Percentiles rank a stretch among this genome's conserved stretches.
phyloP scores from a whole-genome alignment of 2,329 filamentous ascomycete species.

The Ceratocystis smalleyi region DNA sequence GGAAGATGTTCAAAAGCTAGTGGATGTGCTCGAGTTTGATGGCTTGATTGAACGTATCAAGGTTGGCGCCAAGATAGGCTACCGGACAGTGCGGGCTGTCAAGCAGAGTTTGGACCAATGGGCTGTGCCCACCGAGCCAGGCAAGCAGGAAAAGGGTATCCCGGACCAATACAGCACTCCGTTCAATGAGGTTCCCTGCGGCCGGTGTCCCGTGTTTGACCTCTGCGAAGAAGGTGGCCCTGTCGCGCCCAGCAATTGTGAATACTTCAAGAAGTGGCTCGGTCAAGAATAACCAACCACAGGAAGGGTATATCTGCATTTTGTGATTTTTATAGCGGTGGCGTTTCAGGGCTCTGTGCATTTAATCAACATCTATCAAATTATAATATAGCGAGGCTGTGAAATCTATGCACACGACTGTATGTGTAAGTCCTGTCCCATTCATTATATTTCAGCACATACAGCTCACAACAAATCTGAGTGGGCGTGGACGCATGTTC shows the following conservation, averaged over 20 bases:
- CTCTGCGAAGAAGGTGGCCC: slow-evolving; percentile 82
- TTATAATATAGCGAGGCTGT: background rate
- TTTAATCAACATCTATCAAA: slow-evolving; percentile 7
- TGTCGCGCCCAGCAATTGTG: slow-evolving; percentile 76
- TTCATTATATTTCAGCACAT: no score
- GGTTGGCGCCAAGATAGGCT: slow-evolving; percentile 35
- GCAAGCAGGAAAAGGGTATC: slow-evolving; percentile 25
- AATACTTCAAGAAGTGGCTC: slow-evolving; percentile 83
- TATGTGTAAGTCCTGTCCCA: no score
- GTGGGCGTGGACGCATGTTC: no score
- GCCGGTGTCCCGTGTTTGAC: slow-evolving; percentile 81
- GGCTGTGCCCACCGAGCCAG: slow-evolving; percentile 22
- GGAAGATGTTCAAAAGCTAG: slow-evolving; percentile 65
- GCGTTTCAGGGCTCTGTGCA: slow-evolving; percentile 13
- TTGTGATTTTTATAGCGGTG: slow-evolving; percentile 14
- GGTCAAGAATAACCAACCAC: slow-evolving; percentile 29
- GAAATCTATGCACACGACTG: background rate
- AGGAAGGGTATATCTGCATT: background rate
- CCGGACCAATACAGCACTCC: slow-evolving; percentile 45
- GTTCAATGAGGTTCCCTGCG: slow-evolving; percentile 79
- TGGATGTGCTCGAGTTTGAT: slow-evolving; percentile 82
- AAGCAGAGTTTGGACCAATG: slow-evolving; percentile 31
- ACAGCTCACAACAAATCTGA: no score
- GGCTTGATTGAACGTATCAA: slow-evolving; percentile 57
- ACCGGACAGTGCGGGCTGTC: slow-evolving; percentile 36